phyloP scores from a whole-genome alignment of 805 yeast species.

The Metschnikowia sp. region DNA sequence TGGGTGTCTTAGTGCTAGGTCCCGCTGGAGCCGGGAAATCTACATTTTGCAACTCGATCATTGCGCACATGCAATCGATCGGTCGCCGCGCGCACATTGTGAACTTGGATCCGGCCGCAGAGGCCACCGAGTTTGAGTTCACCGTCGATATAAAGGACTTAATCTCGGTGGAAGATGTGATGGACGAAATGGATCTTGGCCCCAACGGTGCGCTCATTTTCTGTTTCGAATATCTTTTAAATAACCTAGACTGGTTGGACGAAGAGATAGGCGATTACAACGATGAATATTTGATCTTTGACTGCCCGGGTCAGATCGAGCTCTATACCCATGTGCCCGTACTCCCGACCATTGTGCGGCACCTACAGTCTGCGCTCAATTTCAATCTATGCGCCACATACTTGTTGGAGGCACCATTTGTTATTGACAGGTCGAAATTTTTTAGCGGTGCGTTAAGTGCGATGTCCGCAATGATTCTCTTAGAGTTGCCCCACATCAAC shows the following conservation, averaged over 20 bases:
- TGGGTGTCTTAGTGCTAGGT: conserved; percentile 89
- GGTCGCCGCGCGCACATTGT: conserved; percentile 95
- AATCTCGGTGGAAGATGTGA: conserved; percentile 86
- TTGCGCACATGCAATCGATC: conserved; percentile 80
- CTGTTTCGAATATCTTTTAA: conserved; percentile 86
- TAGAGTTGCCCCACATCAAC: conserved; percentile 94
- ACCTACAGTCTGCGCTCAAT: conserved; percentile 72
- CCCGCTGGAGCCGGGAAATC: conserved; percentile 98
- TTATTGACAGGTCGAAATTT: conserved; percentile 85
- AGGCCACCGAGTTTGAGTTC: conserved; percentile 85
- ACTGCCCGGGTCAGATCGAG: conserved; percentile 97
- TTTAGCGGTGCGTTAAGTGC: conserved; percentile 95
- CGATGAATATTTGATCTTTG: conserved; percentile 91
- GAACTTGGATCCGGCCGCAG: conserved; percentile 96
- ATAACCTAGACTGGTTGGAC: conserved; percentile 94
- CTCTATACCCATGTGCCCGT: conserved; percentile 92
- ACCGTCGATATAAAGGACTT: conserved; percentile 89
- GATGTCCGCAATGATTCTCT: conserved; percentile 95
- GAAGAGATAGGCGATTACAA: conserved; percentile 95
- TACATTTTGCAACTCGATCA: conserved; percentile 86
- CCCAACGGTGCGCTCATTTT: conserved; percentile 94
- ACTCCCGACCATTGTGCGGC: conserved; percentile 83
- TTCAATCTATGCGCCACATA: conserved; percentile 92
- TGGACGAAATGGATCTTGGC: conserved; percentile 90
- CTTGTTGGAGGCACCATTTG: conserved; percentile 89